These are phyloP conservation scores for Cryphonectria parasitica DNA, from an alignment of 2,329 filamentous ascomycete species.

Conservation along the genomic window DNA sequence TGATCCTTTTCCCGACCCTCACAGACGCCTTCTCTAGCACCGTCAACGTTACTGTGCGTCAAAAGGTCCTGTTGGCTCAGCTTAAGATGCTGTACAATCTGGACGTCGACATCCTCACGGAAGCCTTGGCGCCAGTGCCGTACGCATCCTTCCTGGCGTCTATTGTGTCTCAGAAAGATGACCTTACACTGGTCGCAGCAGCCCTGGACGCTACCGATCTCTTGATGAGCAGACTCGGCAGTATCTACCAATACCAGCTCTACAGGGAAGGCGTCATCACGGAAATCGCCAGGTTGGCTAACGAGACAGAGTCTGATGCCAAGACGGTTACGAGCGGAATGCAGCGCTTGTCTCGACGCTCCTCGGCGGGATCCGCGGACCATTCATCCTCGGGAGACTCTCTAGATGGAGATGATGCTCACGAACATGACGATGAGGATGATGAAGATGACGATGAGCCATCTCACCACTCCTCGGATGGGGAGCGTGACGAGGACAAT, in stretches of 20 bases:
- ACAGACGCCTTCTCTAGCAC: conserved; percentile 98
- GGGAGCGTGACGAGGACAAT: conserved; percentile 52
- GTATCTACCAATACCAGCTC: conserved; percentile 93
- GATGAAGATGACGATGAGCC: conserved; percentile 50
- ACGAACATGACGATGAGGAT: conserved; percentile 55
- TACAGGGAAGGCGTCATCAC: conserved; percentile 95
- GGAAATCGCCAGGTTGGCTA: conserved; percentile 82
- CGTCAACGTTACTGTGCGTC: conserved; percentile 89
- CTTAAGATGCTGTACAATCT: conserved; percentile 97
- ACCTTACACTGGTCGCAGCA: conserved; percentile 81
- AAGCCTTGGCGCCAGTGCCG: conserved; percentile 83
- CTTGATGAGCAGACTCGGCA: conserved; percentile 79
- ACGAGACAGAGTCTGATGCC: conserved; percentile 45
- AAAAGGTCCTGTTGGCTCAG: conserved; percentile 94
- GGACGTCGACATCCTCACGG: conserved; percentile 81
- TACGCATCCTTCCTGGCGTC: conserved; percentile 96
- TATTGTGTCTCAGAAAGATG: conserved; percentile 94
- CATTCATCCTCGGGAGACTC: conserved; percentile 32
- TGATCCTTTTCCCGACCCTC: conserved; percentile 90
- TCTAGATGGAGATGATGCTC: conserved; percentile 53
- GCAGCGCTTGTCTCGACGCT: conserved; percentile 38
- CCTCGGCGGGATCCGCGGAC: conserved; percentile 36
- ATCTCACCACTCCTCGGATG: conserved; percentile 40
- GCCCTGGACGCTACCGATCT: conserved; percentile 90
- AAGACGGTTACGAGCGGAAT: conserved; percentile 32